Evolutionary conservation across 1,284 basidiomycete species (phyloP).

Genomic region (Exobasidium rhododendri): DNA sequence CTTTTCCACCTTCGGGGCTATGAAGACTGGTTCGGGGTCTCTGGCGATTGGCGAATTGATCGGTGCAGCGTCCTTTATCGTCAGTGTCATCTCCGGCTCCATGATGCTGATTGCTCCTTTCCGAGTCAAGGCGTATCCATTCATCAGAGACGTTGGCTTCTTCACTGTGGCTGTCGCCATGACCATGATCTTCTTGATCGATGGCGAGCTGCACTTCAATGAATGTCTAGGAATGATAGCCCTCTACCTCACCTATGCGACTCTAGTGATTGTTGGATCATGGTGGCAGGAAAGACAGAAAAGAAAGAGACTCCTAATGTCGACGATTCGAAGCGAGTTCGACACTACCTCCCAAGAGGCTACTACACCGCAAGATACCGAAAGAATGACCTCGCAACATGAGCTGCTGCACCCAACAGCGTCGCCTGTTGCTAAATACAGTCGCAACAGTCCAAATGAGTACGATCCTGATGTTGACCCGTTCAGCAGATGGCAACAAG

Average conservation of each 20-base stretch:
- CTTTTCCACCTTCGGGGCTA: constrained; percentile 90
- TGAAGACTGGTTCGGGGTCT: constrained; percentile 78
- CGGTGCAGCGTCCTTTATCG: constrained; percentile 91
- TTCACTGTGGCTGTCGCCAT: constrained; percentile 75
- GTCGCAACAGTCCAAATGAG: constrained; percentile 29
- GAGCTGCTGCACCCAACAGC: constrained; percentile 20
- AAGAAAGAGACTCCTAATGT: constrained; percentile 25
- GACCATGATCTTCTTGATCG: constrained; percentile 73
- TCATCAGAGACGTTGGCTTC: constrained; percentile 89
- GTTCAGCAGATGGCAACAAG: constrained; percentile 29
- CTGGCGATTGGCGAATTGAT: constrained; percentile 91
- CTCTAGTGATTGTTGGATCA: constrained; percentile 70
- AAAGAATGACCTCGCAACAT: background rate
- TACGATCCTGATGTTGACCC: constrained; percentile 44
- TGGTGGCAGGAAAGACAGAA: constrained; percentile 63
- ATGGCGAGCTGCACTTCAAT: constrained; percentile 69
- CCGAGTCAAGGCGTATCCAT: constrained; percentile 72
- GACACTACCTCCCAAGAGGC: constrained; percentile 15
- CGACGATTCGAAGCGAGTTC: constrained; percentile 34
- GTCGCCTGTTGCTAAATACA: background rate
- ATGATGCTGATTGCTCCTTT: constrained; percentile 96
- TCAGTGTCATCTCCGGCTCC: constrained; percentile 85
- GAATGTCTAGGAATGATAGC: constrained; percentile 73
- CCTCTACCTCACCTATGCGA: constrained; percentile 76
- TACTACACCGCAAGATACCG: background rate